A percentile compares a stretch with the other conserved stretches of the same genome.
These are phyloP conservation scores for Helminthosporium solani DNA, from an alignment of 2,329 filamentous ascomycete species.

Conservation along the genomic window DNA sequence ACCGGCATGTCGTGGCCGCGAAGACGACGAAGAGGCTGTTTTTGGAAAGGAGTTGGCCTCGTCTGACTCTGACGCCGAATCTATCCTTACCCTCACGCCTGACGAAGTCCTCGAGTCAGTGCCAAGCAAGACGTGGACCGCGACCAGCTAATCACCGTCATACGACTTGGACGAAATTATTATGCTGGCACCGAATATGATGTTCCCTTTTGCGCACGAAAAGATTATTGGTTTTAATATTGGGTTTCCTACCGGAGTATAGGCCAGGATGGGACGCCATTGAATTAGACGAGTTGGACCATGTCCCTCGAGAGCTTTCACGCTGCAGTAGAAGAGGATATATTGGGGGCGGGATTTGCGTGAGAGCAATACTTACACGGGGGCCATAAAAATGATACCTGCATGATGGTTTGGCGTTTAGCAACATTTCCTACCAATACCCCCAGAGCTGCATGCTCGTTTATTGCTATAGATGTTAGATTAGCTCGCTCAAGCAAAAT, in stretches of 20 bases:
- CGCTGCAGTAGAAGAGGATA: conserved; percentile 7
- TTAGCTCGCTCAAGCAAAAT: conserved; percentile 19
- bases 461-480: conserved; percentile 6
- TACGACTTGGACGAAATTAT: conserved; percentile 11
- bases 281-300: conserved; percentile 6
- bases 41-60: conserved; percentile 22
- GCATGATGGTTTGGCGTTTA: conserved; percentile 18
- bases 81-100: conserved; percentile 35
- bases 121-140: conserved; percentile 26
- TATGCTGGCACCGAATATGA: conserved; percentile 5
- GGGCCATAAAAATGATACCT: conserved; percentile 8
- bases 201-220: conserved; percentile 9
- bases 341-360: conserved; percentile 12
- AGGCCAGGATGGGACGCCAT: conserved; percentile 10
- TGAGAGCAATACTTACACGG: conserved; percentile 12
- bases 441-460: conserved; percentile 2
- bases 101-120: conserved; percentile 31
- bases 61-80: conserved; percentile 31
- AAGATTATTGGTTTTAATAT: conserved; percentile 16
- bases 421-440: conserved; percentile 16
- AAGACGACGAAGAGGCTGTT: conserved; percentile 35
- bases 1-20: conserved; percentile 14
- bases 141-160: conserved; percentile 20
- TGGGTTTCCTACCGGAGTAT: conserved; percentile 7
- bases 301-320: conserved; percentile 11